phyloP scores from a whole-genome alignment of 164 flowering plant species.

The Piper betle region DNA sequence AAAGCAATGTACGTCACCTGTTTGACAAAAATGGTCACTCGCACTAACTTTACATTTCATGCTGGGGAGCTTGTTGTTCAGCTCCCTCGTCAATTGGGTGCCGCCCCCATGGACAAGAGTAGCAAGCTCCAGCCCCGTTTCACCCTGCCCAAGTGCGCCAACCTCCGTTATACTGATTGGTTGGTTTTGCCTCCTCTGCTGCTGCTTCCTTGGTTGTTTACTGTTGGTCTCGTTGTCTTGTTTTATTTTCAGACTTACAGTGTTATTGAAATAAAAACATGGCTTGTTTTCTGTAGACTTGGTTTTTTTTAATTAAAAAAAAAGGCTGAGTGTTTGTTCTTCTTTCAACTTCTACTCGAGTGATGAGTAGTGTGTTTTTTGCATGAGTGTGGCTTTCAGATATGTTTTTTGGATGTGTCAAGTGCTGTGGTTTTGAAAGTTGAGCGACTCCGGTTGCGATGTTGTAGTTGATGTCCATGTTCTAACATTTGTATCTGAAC shows the following conservation, averaged over 20 bases:
- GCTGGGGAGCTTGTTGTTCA: background rate
- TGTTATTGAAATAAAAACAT: background rate
- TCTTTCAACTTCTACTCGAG: background rate
- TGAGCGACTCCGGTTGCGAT: too few species aligned
- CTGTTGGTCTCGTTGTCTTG: background rate
- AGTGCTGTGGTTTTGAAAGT: too few species aligned
- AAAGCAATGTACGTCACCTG: conserved; percentile 17
- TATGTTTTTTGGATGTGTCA: background rate
- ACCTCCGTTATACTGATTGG: conserved; percentile 55
- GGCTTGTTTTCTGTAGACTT: background rate
- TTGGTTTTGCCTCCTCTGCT: conserved; percentile 12
- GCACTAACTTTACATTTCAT: conserved; percentile 1
- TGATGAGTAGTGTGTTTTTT: background rate
- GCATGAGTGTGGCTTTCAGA: background rate
- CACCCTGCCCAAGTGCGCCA: conserved; percentile 31
- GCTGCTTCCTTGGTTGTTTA: background rate
- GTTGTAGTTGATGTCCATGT: too few species aligned
- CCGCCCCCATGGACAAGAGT: conserved; percentile 28
- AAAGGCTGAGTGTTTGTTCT: background rate
- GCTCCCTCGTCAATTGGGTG: background rate
- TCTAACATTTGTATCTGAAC: too few species aligned
- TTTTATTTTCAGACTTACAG: background rate
- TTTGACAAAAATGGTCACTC: conserved; percentile 31
- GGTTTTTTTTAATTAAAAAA: background rate
- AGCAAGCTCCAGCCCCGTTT: conserved; percentile 24